Conservation (phyloP, 805 yeast species). For the Dipodascopsis uninucleata region DNA sequence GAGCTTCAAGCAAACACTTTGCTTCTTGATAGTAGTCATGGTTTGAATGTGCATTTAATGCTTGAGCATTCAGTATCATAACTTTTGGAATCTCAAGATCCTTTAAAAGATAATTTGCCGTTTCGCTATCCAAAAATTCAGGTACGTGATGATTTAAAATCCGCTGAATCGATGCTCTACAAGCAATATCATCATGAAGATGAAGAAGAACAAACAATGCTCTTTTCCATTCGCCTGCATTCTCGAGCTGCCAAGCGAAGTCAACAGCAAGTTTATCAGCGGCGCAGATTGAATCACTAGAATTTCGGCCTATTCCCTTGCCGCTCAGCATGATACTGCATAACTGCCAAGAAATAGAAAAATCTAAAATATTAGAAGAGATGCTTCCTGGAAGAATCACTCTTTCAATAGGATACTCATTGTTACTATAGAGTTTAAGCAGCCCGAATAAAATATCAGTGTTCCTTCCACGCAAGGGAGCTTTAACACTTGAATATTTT, state of each 20-base stretch:
- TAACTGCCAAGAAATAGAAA: slow-evolving; percentile 46
- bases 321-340: slow-evolving; percentile 41
- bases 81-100: slow-evolving; percentile 14
- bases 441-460: slow-evolving; percentile 22
- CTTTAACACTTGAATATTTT: slow-evolving; percentile 1
- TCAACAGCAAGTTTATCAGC: slow-evolving; percentile 42
- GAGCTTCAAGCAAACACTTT: slow-evolving; percentile 58
- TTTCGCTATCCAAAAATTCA: slow-evolving; percentile 14
- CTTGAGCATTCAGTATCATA: slow-evolving; percentile 38
- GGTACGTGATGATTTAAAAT: slow-evolving; percentile 30
- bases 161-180: slow-evolving; percentile 42
- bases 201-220: slow-evolving; percentile 64
- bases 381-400: slow-evolving; percentile 8
- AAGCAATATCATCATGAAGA: slow-evolving; percentile 46
- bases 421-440: slow-evolving; percentile 21
- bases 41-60: slow-evolving; percentile 48
- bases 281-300: slow-evolving; percentile 4
- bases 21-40: slow-evolving; percentile 60
- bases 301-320: slow-evolving; percentile 17
- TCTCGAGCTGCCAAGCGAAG: slow-evolving; percentile 52
- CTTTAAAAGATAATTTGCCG: slow-evolving; percentile 8
- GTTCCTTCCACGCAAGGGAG: slow-evolving; percentile 14
- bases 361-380: slow-evolving; percentile 10
- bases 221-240: slow-evolving; percentile 50
- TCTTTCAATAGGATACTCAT: slow-evolving; percentile 9